Percentiles rank a stretch among this genome's conserved stretches.
Conservation (phyloP, 2,329 filamentous ascomycete species). For the Arthrobotrys pseudoclavata region DNA sequence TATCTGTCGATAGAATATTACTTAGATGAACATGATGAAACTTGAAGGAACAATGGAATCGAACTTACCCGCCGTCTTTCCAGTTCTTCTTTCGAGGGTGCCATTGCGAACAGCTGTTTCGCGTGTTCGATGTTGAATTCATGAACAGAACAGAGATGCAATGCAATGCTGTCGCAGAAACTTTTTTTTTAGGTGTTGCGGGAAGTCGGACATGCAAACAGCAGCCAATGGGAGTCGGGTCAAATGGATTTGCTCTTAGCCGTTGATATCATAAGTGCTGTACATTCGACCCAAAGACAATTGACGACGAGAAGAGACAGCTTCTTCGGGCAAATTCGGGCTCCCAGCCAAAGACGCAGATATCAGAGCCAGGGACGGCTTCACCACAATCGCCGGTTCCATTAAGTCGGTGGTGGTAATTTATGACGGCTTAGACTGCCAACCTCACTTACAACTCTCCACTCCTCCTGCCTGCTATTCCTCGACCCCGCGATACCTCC, state of each 20-base stretch:
- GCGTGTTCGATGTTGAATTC: constrained; percentile 12
- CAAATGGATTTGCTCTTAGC: constrained; percentile 53
- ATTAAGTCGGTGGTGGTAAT: neutral
- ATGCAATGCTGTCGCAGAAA: constrained; percentile 40
- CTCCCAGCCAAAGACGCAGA: constrained; percentile 26
- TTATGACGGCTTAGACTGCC: constrained; percentile 47
- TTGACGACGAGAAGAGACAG: neutral
- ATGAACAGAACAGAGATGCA: constrained; percentile 1
- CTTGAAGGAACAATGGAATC: neutral
- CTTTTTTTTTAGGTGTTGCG: constrained; percentile 48
- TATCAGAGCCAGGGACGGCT: neutral
- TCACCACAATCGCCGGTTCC: constrained; percentile 16
- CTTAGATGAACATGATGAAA: neutral
- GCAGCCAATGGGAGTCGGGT: constrained; percentile 42
- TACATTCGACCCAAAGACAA: neutral
- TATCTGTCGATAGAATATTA: constrained; percentile 71
- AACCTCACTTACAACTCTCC: constrained; percentile 33
- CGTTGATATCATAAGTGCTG: constrained; percentile 50
- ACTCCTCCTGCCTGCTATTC: constrained; percentile 13
- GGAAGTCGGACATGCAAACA: constrained; percentile 18
- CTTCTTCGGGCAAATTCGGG: constrained; percentile 49
- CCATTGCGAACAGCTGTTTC: constrained; percentile 65
- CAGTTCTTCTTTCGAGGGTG: constrained; percentile 72
- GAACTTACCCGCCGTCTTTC: constrained; percentile 73
- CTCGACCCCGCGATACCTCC: constrained; percentile 52